Evolutionary conservation across 192 early-diverging fungal species (phyloP), one percentile per base, ranked within the genome.

Genomic region (Coemansia guatemalensis): DNA sequence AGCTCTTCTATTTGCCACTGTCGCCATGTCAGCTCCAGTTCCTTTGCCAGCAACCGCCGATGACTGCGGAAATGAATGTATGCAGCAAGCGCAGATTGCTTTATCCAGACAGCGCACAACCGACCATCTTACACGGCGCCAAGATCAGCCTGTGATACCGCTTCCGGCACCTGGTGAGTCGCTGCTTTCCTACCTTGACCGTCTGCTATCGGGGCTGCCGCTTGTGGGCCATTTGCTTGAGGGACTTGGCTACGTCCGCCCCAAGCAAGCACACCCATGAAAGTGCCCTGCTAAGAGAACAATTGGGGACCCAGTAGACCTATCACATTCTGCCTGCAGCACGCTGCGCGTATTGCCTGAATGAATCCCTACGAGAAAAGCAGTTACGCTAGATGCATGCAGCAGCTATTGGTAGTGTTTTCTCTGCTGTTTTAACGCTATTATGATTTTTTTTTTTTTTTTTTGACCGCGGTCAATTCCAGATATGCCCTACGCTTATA

Each of bases 101-200:
- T 47, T 8, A 20, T 26, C 5, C 25, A 17, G 1, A 9, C 32
- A 30, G 27, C n/a, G 11, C 66, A 55, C 33, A 11, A 35, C 11
- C 7, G 33, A n/a, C n/a, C n/a, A n/a, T n/a, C n/a, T n/a, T n/a
- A 32, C 33, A 11, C 33, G 33, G 41, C 68, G 62, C 18, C 41
- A 60, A 4, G 18, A 33, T 2, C 58, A 67, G 8, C 66, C 75
- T 0, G 59, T 68, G 21, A 27, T 78, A 24, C 75, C 75, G 4
- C 75, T 78, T 35, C 75, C 75, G 12, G 70, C 59, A 47, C 4
- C 69, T 0, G 75, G 75, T 0, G 75, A 78, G 26, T 47, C 69
- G 0, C 59, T 78, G 2, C 20, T 78, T 0, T 60, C 69, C 17
- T 78, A 65, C 41, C 70, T 78, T 21, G 75, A 78, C 30, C 75